A percentile compares a stretch with the other conserved stretches of the same genome.
Evolutionary conservation across 2,329 filamentous ascomycete species (phyloP).

Genomic region (Venturia asperata): DNA sequence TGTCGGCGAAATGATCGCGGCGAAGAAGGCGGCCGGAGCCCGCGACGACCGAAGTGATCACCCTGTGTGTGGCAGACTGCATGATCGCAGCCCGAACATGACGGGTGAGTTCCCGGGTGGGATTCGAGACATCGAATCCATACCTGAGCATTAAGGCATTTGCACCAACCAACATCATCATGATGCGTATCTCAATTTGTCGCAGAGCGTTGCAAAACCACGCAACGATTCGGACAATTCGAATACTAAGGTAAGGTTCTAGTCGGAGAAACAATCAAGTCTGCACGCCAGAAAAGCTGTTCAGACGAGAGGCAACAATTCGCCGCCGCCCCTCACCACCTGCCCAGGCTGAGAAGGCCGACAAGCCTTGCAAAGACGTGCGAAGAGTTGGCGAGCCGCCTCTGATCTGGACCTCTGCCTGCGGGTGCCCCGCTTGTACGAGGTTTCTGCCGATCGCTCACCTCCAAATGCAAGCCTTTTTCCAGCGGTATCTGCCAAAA

Average conservation of each 20-base stretch:
- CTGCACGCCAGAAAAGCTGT: too few species aligned
- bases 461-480: neutral
- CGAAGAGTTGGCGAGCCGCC: slow-evolving; percentile 3
- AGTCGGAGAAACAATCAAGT: too few species aligned
- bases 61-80: neutral
- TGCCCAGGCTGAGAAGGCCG: neutral
- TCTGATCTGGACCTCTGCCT: neutral
- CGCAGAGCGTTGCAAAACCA: neutral
- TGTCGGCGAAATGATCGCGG: neutral
- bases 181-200: neutral
- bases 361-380: slow-evolving; percentile 1
- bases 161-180: neutral
- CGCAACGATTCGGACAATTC: neutral
- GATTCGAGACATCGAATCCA: neutral
- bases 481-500: neutral
- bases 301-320: neutral
- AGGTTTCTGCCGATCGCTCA: neutral
- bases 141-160: neutral
- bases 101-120: neutral
- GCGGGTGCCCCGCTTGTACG: neutral
- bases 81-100: neutral
- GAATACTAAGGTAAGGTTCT: too few species aligned
- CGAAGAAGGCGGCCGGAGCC: neutral
- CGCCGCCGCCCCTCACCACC: neutral
- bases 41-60: neutral